Percentiles rank a stretch among this genome's conserved stretches.
phyloP scores from a whole-genome alignment of 108 stramenopile genomes.

The Nannochloropsis gaditana region DNA sequence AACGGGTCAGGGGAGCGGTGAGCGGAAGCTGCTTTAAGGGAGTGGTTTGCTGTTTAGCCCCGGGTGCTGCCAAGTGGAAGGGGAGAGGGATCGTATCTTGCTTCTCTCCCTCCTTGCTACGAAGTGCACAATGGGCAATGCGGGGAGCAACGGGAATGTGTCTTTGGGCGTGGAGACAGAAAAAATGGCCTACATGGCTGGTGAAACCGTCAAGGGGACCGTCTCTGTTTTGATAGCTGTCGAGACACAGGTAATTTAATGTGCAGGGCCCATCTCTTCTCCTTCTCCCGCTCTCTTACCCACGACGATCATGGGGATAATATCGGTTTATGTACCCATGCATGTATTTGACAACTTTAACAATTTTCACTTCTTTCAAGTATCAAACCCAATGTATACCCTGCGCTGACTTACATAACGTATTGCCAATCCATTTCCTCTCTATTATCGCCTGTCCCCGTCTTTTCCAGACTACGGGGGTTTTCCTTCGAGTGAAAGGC shows the following conservation, averaged over 20 bases:
- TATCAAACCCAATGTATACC: too few species aligned
- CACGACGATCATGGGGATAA: too few species aligned
- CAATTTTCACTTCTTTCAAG: too few species aligned
- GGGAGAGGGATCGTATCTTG: too few species aligned
- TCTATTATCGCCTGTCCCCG: not conserved
- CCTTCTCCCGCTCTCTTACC: not conserved
- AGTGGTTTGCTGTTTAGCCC: too few species aligned
- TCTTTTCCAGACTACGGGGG: not conserved
- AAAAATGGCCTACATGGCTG: not conserved
- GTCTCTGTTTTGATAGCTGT: not conserved
- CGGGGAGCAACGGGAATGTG: not conserved
- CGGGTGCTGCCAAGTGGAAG: too few species aligned
- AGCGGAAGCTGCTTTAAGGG: too few species aligned
- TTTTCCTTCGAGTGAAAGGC: constrained; percentile 11
- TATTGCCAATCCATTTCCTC: not conserved
- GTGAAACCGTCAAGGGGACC: not conserved
- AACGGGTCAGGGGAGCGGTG: too few species aligned
- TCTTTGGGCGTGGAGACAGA: not conserved
- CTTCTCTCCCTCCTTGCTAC: not conserved
- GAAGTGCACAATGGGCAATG: not conserved
- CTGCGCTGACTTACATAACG: not conserved
- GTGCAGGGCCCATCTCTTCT: not conserved
- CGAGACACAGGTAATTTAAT: not conserved
- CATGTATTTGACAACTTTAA: too few species aligned
- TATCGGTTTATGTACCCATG: too few species aligned